A percentile compares a stretch with the other conserved stretches of the same genome.
These are phyloP conservation scores for Podaxis carcinomalis DNA, from an alignment of 768 basidiomycete species.

Conservation along the genomic window DNA sequence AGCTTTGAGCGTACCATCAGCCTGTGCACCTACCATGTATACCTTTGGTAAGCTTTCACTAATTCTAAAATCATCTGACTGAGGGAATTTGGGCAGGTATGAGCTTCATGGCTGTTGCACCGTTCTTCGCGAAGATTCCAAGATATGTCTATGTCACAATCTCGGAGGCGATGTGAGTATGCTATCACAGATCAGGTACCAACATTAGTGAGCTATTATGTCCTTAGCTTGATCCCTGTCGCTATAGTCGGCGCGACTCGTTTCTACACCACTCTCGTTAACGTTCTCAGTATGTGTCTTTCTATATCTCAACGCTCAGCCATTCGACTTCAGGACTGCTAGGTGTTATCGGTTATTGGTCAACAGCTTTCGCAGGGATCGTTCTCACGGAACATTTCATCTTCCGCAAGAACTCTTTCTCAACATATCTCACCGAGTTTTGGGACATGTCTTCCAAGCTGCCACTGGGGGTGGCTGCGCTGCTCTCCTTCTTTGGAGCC, in stretches of 20 bases:
- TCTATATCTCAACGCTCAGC: not conserved
- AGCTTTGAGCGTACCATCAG: constrained; percentile 69
- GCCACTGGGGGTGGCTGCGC: constrained; percentile 61
- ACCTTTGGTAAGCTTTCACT: constrained; percentile 43
- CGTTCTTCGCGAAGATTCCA: constrained; percentile 51
- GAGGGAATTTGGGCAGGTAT: constrained; percentile 28
- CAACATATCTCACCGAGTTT: constrained; percentile 40
- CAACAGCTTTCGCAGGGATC: constrained; percentile 51
- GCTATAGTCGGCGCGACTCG: constrained; percentile 64
- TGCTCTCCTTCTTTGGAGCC: constrained; percentile 44
- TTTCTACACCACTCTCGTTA: constrained; percentile 60
- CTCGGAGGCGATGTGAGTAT: constrained; percentile 59
- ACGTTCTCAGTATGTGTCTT: constrained; percentile 53
- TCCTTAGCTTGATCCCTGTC: constrained; percentile 55
- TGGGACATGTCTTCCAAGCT: constrained; percentile 55
- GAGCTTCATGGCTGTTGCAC: constrained; percentile 62
- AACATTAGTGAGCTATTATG: not conserved
- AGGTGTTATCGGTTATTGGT: constrained; percentile 56
- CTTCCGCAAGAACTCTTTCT: constrained; percentile 49
- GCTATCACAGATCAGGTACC: not conserved
- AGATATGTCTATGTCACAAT: constrained; percentile 66
- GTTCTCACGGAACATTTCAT: constrained; percentile 63
- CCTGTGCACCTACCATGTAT: constrained; percentile 77
- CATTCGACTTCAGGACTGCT: not conserved
- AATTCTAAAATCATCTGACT: not conserved